These are phyloP conservation scores for Theobroma cacao DNA, from an alignment of 345 rosid genomes.

Conservation along the genomic window DNA sequence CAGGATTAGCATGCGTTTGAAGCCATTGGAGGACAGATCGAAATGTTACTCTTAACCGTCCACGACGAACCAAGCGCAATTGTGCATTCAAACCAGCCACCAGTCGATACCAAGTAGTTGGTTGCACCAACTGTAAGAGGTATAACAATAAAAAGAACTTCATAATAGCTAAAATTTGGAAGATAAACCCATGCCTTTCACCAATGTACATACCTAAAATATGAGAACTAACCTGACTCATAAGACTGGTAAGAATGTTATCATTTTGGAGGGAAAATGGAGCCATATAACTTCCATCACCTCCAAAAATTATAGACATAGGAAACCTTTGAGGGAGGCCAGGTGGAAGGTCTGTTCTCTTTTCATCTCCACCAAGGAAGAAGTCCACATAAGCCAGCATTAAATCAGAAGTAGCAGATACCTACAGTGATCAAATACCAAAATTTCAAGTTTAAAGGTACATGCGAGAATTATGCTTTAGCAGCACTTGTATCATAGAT, in stretches of 20 bases:
- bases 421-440: constrained; percentile 39
- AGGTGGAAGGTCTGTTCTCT: constrained; percentile 88
- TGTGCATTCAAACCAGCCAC: constrained; percentile 98
- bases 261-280: constrained; percentile 94
- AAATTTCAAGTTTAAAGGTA: background rate
- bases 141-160: constrained; percentile 17
- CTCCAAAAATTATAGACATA: constrained; percentile 82
- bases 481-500: background rate
- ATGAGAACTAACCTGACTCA: constrained; percentile 72
- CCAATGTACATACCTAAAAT: background rate
- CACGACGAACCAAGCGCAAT: constrained; percentile 83
- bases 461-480: background rate
- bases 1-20: constrained; percentile 91
- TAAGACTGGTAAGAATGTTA: constrained; percentile 81
- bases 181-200: background rate
- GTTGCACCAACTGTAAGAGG: constrained; percentile 61
- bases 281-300: constrained; percentile 97
- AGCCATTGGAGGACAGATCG: constrained; percentile 75
- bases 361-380: constrained; percentile 99
- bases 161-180: constrained; percentile 20
- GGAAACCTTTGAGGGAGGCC: constrained; percentile 76
- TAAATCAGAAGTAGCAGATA: constrained; percentile 94
- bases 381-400: constrained; percentile 96
- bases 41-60: constrained; percentile 69
- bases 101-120: constrained; percentile 91